Base-by-base conservation (phyloP, 305 asterid genomes). In the Plantago lanceolata region DNA sequence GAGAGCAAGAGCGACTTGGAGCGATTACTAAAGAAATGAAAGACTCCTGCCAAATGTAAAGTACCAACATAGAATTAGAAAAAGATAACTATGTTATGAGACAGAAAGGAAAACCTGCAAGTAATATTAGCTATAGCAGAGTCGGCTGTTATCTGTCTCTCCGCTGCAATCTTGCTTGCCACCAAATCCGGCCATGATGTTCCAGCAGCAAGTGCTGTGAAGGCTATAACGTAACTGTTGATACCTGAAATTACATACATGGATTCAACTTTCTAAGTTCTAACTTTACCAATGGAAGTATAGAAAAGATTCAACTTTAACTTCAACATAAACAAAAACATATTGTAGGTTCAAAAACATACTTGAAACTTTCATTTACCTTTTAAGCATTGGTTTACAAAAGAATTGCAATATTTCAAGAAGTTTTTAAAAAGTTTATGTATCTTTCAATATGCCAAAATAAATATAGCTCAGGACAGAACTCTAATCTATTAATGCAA, bases 121-220 rank as follows among this genome's bases (percentile, higher is more conserved):
- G 96, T 89, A 74, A 89, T 89, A 78, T 92, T 92, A 47, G 98
- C 98, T 57, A 92, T 85, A 67, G 97, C 98, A 48, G 98, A 92
- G 73, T 92, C 98, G 0, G 96, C 97, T 50, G 98, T 87, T 12
- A 86, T 59, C 80, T 92, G 98, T 33, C 97, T 73, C 68, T 92
- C 98, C n/a, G 96, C 97, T 48, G 98, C 98, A 75, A 92, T 92
- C 81, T 92, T 92, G 85, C 98, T 89, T 2, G 97, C 97, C 33
- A 92, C 96, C 71, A 92, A 73, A 84, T 92, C 98, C 0, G 97
- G 98, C 97, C 97, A 92, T 8, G 97, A 92, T 51, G 97, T 92
- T 64, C 97, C 98, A 49, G 84, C 87, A 1, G 97, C 98, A 75
- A 92, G 79, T 60, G 97, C 97, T 43, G 98, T 87, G 70, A 92